Evolutionary conservation across 441 rosid genomes (phyloP).

Genomic region (Brassica hybrid): DNA sequence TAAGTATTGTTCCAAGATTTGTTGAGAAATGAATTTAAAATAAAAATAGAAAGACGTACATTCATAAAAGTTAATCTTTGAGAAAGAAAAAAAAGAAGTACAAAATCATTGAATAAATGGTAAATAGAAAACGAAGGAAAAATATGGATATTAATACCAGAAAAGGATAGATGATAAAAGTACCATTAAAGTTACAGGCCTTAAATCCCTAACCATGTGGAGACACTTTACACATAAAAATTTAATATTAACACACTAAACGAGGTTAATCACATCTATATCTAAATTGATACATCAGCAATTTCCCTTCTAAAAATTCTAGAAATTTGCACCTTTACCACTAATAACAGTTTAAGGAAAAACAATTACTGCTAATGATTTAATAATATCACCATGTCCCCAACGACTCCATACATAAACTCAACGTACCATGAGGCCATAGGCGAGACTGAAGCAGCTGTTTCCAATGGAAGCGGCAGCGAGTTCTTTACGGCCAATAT

Average conservation of each 20-base stretch:
- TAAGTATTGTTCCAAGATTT: no score
- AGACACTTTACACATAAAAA: neutral
- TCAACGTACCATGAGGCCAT: conserved; percentile 72
- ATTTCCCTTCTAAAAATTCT: neutral
- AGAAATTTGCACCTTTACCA: neutral
- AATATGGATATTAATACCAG: neutral
- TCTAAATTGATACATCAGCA: neutral
- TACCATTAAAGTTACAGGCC: neutral
- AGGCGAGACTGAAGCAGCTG: conserved; percentile 63
- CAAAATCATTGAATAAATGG: neutral
- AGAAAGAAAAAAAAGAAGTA: no score
- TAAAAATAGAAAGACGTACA: no score
- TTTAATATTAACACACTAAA: neutral
- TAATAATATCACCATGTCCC: neutral
- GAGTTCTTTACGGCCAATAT: conserved; percentile 61
- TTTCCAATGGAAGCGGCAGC: conserved; percentile 75
- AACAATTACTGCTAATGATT: neutral
- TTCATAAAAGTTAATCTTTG: no score
- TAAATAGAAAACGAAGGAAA: neutral
- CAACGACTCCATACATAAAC: no score
- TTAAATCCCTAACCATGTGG: neutral
- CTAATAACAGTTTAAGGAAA: neutral
- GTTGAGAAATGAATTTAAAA: no score
- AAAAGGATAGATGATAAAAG: neutral
- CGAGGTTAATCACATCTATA: neutral